Percentiles rank a stretch among this genome's conserved stretches.
These are phyloP conservation scores for Schizothecium vesticola DNA, from an alignment of 495 filamentous ascomycete genomes.

Conservation along the genomic window DNA sequence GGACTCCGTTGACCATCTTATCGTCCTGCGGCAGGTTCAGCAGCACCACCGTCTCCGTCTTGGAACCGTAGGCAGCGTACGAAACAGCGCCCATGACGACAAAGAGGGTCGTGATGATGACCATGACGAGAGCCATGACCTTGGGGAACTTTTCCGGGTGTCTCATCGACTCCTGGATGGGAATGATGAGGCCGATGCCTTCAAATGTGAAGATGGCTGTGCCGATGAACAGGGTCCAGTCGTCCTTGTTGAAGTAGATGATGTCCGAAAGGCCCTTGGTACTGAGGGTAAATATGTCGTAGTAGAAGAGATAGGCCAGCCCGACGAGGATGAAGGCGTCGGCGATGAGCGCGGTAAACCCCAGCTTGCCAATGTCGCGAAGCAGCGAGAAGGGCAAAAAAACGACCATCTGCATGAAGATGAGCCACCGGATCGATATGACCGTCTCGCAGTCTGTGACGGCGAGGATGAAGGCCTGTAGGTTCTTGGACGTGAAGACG, in stretches of 20 bases:
- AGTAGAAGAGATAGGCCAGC: constrained; percentile 91
- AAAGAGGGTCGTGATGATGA: constrained; percentile 89
- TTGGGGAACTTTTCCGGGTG: constrained; percentile 79
- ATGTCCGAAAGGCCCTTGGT: constrained; percentile 81
- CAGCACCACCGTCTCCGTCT: constrained; percentile 92
- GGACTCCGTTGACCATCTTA: constrained; percentile 90
- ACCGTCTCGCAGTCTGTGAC: constrained; percentile 75
- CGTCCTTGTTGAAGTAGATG: constrained; percentile 72
- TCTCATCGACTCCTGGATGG: constrained; percentile 95
- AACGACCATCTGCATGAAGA: constrained; percentile 86
- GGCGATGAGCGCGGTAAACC: constrained; percentile 82
- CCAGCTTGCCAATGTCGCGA: constrained; percentile 91
- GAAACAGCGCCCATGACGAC: constrained; percentile 84
- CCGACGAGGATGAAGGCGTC: constrained; percentile 92
- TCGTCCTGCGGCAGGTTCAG: constrained; percentile 94
- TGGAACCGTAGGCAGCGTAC: constrained; percentile 91
- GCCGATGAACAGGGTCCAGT: constrained; percentile 96
- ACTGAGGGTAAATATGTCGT: constrained; percentile 77
- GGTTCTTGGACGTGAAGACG: constrained; percentile 91
- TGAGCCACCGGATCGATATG: constrained; percentile 82
- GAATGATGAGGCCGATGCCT: constrained; percentile 96
- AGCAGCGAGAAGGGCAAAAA: constrained; percentile 91
- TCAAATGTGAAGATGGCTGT: constrained; percentile 99
- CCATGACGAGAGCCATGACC: constrained; percentile 84
- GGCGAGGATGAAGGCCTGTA: constrained; percentile 84